These are phyloP conservation scores for Cynanchum wilfordii DNA, from an alignment of 257 asterid species.

Conservation along the genomic window DNA sequence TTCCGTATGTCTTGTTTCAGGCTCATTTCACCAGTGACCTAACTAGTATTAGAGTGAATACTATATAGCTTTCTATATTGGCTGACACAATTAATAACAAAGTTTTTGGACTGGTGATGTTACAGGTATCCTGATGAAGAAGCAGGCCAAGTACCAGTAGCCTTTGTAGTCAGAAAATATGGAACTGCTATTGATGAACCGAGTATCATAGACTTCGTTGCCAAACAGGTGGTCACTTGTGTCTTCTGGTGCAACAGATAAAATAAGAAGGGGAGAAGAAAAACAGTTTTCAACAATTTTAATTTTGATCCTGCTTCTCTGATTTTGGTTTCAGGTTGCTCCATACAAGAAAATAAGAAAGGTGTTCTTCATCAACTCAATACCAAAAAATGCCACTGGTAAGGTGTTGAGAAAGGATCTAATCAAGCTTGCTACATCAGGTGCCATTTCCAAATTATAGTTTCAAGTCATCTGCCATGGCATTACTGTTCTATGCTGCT, in stretches of 20 bases:
- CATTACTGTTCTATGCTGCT: background rate
- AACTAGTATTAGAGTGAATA: background rate
- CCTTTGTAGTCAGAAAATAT: slow-evolving; percentile 42
- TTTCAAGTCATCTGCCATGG: background rate
- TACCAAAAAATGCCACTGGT: slow-evolving; percentile 55
- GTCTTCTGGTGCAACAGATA: background rate
- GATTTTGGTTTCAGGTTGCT: slow-evolving; percentile 40
- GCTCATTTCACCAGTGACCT: background rate
- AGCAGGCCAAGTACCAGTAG: slow-evolving; percentile 55
- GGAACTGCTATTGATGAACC: slow-evolving; percentile 29
- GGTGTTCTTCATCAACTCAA: slow-evolving; percentile 34
- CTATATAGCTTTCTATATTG: too few relatives aligned
- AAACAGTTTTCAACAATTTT: background rate
- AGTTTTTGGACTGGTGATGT: background rate
- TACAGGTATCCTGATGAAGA: slow-evolving; percentile 54
- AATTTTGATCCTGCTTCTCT: background rate
- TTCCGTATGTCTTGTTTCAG: slow-evolving; percentile 38
- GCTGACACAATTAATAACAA: background rate
- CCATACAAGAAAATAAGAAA: slow-evolving; percentile 52
- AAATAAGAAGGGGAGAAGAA: background rate
- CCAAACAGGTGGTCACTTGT: slow-evolving; percentile 30
- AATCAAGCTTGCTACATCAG: slow-evolving; percentile 32
- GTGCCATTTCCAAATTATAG: slow-evolving; percentile 34
- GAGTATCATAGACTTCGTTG: slow-evolving; percentile 44
- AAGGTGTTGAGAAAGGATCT: slow-evolving; percentile 49